These are phyloP conservation scores for Neurospora sp. DNA, from an alignment of 495 filamentous ascomycete species.

Conservation along the genomic window DNA sequence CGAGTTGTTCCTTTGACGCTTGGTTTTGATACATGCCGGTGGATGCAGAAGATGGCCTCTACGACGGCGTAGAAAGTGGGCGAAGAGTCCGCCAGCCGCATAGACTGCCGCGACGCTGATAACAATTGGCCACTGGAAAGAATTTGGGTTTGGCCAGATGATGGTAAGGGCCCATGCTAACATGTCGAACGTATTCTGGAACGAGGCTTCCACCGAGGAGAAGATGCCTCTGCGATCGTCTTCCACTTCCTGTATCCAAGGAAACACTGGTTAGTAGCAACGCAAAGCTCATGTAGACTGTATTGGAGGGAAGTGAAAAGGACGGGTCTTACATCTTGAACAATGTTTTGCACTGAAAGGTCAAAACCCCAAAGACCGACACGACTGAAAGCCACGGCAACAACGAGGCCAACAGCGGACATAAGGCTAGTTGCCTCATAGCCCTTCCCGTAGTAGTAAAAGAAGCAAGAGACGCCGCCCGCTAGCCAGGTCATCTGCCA, in stretches of 20 bases:
- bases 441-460: constrained; percentile 17
- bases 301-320: not conserved
- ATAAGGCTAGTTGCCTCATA: constrained; percentile 6
- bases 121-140: constrained; percentile 52
- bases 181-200: constrained; percentile 59
- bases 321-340: constrained; percentile 47
- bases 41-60: constrained; percentile 55
- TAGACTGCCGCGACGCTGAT: constrained; percentile 44
- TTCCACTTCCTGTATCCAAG: constrained; percentile 34
- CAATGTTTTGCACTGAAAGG: constrained; percentile 50
- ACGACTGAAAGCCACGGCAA: constrained; percentile 46
- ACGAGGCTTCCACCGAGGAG: constrained; percentile 49
- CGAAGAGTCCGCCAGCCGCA: constrained; percentile 41
- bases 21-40: not conserved
- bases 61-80: constrained; percentile 43
- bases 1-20: not conserved
- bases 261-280: not conserved
- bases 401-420: constrained; percentile 37
- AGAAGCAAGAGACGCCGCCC: constrained; percentile 33
- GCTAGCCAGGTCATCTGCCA: constrained; percentile 50
- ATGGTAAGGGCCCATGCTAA: constrained; percentile 52
- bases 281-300: not conserved
- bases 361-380: constrained; percentile 62
- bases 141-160: constrained; percentile 41
- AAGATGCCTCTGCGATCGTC: constrained; percentile 43